Base-by-base conservation (phyloP, 106 monocot genomes). In the Iris macrosiphon region DNA sequence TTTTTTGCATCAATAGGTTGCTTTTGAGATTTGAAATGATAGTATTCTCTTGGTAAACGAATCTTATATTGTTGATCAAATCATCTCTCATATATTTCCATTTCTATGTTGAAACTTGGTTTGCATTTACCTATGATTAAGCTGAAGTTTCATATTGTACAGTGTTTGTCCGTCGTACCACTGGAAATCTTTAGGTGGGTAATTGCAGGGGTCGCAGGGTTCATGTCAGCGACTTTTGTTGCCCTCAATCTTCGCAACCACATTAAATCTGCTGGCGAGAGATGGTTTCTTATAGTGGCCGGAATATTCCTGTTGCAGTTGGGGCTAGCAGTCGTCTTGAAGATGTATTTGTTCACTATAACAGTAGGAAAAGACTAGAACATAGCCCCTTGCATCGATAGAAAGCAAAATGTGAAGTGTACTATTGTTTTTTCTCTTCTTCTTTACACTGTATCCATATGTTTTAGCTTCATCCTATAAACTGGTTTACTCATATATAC, bases 181-280 rank as follows among this genome's bases (percentile, higher is more conserved):
- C 32, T 88, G 27, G 94, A 94, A 66, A 81, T 81, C 46, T 88
- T 94, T 67, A 88, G 94, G 67, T 94, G 94, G 94, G 59, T 89
- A 44, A 69, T 94, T 52, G 89, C 71, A n/a, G 88, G 88, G 9
- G 62, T 89, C 45, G 88, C 89, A 0, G 94, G 88, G n/a, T 88
- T 94, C 60, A 85, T 89, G 89, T 94, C 94, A 12, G 88, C 89
- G 4, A 67, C 79, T 15, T 94, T 94, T 45, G 81, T 94, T 55
- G 80, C 94, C 2, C 56, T 94, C 6, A 94, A 94, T 63, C 77
- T 94, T 31, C 80, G 81, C 13, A 59, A 73, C 5, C 94, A 94
- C 56, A 94, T 93, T 53, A 59, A 56, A 61, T 85, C 88, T 31
- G 76, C 94, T 21, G 88, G 94, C 0, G 89, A 89, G 70, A 69